phyloP scores from a whole-genome alignment of 306 rosid genomes.

The Begonia fuchsioides region DNA sequence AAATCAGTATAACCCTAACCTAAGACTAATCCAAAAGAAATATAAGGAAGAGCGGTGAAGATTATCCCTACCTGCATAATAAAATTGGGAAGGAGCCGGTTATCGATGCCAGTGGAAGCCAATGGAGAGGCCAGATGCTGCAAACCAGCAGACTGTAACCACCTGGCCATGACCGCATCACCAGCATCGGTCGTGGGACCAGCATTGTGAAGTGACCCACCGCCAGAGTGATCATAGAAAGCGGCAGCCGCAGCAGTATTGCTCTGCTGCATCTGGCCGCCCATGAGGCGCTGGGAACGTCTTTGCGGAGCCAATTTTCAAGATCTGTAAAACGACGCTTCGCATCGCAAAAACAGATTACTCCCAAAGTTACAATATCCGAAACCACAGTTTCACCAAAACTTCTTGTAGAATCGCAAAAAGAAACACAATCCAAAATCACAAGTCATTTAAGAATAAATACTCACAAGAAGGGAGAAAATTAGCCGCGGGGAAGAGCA shows the following conservation, averaged over 20 bases:
- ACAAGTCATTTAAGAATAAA: background rate
- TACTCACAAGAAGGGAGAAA: constrained; percentile 56
- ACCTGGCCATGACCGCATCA: constrained; percentile 97
- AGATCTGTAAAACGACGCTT: constrained; percentile 60
- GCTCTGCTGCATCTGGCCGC: constrained; percentile 99
- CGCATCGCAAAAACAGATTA: constrained; percentile 19
- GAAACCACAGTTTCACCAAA: no score
- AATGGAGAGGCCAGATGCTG: constrained; percentile 99
- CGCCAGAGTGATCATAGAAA: constrained; percentile 57
- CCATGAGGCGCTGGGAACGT: constrained; percentile 99
- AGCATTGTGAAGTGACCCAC: constrained; percentile 57
- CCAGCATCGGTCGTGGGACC: constrained; percentile 69
- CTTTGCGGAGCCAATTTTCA: constrained; percentile 99
- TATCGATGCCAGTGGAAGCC: constrained; percentile 62
- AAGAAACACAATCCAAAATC: no score
- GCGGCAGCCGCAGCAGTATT: constrained; percentile 87
- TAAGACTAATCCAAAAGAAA: no score
- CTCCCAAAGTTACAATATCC: background rate
- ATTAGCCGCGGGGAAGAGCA: constrained; percentile 41
- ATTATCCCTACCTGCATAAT: constrained; percentile 59
- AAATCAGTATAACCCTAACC: no score
- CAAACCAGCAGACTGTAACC: constrained; percentile 97
- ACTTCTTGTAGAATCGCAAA: no score
- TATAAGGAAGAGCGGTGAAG: no score
- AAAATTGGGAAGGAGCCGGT: constrained; percentile 79